Evolutionary conservation across 306 rosid genomes (phyloP).

Genomic region (Cucurbita maxima): DNA sequence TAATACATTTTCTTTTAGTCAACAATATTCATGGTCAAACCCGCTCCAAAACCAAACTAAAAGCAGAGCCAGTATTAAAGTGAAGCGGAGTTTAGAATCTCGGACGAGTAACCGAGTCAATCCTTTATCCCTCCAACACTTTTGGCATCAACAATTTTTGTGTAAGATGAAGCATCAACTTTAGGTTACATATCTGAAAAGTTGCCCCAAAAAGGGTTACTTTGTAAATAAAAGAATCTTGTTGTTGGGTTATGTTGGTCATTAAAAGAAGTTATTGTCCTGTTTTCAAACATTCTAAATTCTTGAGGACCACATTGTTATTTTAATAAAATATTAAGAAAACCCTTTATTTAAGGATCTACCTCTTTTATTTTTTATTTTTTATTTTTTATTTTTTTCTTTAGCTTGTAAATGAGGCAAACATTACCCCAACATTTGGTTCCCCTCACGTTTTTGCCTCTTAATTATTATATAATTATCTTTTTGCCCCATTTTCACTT

Average conservation of each 20-base stretch:
- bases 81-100: background rate
- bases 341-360: constrained; percentile 6
- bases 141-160: background rate
- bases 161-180: background rate
- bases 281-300: background rate
- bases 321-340: background rate
- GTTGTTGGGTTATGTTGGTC: background rate
- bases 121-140: background rate
- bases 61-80: background rate
- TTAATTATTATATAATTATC: background rate
- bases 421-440: constrained; percentile 4
- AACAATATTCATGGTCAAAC: background rate
- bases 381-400: background rate
- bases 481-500: background rate
- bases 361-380: background rate
- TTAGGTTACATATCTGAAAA: background rate
- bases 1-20: background rate
- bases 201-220: background rate
- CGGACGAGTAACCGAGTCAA: background rate
- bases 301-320: background rate
- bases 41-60: no score
- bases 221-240: background rate
- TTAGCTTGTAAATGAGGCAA: background rate
- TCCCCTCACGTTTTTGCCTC: background rate
- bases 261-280: background rate